Evolutionary conservation across 257 asterid species (phyloP), one percentile per base, ranked within the genome.

Genomic region (Nicotiana undulata): DNA sequence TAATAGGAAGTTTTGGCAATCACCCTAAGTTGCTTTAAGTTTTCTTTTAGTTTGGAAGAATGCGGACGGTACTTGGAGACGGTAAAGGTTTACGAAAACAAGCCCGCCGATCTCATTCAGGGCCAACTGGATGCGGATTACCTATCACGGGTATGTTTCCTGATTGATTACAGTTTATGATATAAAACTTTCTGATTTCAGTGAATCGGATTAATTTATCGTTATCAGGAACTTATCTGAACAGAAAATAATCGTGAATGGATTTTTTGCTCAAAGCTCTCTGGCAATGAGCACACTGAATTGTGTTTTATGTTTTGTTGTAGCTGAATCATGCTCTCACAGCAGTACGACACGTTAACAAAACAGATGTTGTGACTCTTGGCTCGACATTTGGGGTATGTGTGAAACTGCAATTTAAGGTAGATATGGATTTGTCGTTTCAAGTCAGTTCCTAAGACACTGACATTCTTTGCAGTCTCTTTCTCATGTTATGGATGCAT

Each of bases 21-120:
- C 78, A 72, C 60, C 15, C 15, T 46, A 72, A 72, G 15, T 46
- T 72, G 40, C 15, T 72, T 2, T 72, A 72, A 4, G 7, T 79
- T 76, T 74, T 79, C 31, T 34, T 77, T 82, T 84, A 95, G 99
- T 89, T 87, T 94, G 91, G 99, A 96, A 87, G 98, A 96, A 88
- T 96, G 99, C 75, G 99, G 94, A 58, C 94, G 99, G 59, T 96
- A 96, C 89, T 82, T 94, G 91, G 99, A 96, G 88, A 96, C 99
- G 10, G 87, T 94, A 63, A 96, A 96, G 88, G 98, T 96, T 74
- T 96, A 96, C 80, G 98, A 96, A 87, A 94, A 94, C 80, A 96
- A 96, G 79, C 90, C 99, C 17, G 97, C 99, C 5, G 98, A 94
- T 86, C 94, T 96, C 81, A 96, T 96, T 86, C 99, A 91, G 88